phyloP scores from a whole-genome alignment of 768 basidiomycete genomes.

The Lentinula sp. region DNA sequence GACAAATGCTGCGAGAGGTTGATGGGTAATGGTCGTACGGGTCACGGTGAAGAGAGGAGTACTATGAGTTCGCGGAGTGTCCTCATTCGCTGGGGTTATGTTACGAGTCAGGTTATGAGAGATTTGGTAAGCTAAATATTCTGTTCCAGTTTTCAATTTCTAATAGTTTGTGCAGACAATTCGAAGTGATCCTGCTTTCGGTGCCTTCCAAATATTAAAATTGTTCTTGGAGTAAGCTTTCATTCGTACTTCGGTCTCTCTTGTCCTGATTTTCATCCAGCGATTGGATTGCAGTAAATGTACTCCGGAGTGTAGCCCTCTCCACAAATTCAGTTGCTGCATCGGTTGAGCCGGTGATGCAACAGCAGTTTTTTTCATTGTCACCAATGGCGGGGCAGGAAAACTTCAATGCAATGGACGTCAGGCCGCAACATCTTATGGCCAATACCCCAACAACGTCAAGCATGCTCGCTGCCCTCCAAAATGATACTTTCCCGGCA shows the following conservation, averaged over 20 bases:
- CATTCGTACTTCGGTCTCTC: background rate
- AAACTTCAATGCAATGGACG: conserved; percentile 62
- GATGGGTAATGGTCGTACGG: conserved; percentile 63
- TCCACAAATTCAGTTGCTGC: conserved; percentile 90
- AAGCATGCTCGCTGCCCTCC: conserved; percentile 85
- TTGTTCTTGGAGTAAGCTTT: conserved; percentile 78
- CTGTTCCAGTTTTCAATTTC: conserved; percentile 3
- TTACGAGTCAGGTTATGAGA: conserved; percentile 89
- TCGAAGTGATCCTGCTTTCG: conserved; percentile 87
- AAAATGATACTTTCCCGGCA: conserved; percentile 65
- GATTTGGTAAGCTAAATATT: conserved; percentile 60
- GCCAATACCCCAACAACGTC: conserved; percentile 82
- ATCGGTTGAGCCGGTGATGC: conserved; percentile 88
- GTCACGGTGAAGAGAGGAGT: conserved; percentile 58
- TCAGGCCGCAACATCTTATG: conserved; percentile 59
- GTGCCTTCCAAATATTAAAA: conserved; percentile 89
- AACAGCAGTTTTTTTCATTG: conserved; percentile 80
- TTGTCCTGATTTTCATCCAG: conserved; percentile 31
- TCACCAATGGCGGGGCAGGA: conserved; percentile 91
- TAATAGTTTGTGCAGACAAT: conserved; percentile 53
- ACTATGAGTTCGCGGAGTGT: conserved; percentile 85
- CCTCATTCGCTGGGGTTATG: conserved; percentile 88
- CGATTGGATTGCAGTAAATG: conserved; percentile 90
- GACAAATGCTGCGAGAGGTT: conserved; percentile 84
- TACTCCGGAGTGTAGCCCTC: conserved; percentile 78